Evolutionary conservation across 2,329 filamentous ascomycete species (phyloP).

Genomic region (Ascochyta koolunga): DNA sequence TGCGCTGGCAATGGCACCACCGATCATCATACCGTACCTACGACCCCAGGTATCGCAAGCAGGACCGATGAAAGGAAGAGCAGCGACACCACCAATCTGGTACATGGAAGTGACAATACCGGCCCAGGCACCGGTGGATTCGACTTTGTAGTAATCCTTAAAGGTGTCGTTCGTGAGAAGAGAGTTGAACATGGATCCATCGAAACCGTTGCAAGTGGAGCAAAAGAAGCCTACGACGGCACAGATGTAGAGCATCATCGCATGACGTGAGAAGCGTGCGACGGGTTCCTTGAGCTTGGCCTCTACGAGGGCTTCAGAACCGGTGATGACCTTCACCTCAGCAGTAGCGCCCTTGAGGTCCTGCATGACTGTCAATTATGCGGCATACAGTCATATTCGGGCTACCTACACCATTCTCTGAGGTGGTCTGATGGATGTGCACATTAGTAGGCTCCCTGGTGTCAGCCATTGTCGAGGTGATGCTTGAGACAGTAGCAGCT

Average conservation of each 20-base stretch:
- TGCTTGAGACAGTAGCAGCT: constrained; percentile 16
- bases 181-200: constrained; percentile 63
- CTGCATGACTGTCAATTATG: constrained; percentile 10
- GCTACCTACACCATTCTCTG: constrained; percentile 23
- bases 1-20: constrained; percentile 56
- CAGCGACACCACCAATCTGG: constrained; percentile 54
- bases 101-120: constrained; percentile 56
- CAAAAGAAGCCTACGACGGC: constrained; percentile 49
- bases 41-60: constrained; percentile 53
- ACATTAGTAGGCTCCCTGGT: constrained; percentile 17
- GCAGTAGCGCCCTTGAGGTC: constrained; percentile 25
- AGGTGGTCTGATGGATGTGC: constrained; percentile 16
- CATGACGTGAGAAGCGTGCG: constrained; percentile 17
- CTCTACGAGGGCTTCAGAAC: constrained; percentile 62
- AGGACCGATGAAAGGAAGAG: constrained; percentile 56
- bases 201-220: constrained; percentile 64
- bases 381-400: neutral
- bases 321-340: constrained; percentile 55
- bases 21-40: constrained; percentile 58
- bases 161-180: constrained; percentile 55
- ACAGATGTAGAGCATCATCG: constrained; percentile 32
- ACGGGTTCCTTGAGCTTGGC: constrained; percentile 62
- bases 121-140: constrained; percentile 52
- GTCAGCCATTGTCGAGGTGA: constrained; percentile 22
- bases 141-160: constrained; percentile 51